Conservation (phyloP, 768 basidiomycete species). For the Hericium rajendrae region DNA sequence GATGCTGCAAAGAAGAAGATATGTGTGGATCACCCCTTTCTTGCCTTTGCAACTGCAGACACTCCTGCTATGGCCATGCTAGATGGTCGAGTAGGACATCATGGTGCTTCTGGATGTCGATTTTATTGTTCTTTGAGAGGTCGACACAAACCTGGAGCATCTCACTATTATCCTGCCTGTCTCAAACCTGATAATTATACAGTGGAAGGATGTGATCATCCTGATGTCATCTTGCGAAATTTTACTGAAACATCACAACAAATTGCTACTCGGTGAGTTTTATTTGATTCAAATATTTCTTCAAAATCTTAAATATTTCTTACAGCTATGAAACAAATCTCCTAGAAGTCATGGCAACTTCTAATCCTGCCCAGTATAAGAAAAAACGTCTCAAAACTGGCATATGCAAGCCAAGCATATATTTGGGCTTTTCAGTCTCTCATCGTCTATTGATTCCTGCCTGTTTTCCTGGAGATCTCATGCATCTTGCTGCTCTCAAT, state of each 20-base stretch:
- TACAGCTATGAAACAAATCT: neutral
- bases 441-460: slow-evolving; percentile 14
- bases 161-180: slow-evolving; percentile 24
- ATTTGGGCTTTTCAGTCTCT: neutral
- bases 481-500: slow-evolving; percentile 32
- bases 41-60: slow-evolving; percentile 21
- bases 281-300: too few relatives aligned
- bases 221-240: neutral
- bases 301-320: neutral
- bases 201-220: neutral
- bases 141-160: slow-evolving; percentile 19
- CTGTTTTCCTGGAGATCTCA: slow-evolving; percentile 26
- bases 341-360: neutral
- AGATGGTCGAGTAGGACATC: slow-evolving; percentile 27
- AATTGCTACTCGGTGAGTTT: neutral
- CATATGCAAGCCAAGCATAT: slow-evolving; percentile 4
- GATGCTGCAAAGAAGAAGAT: slow-evolving; percentile 9
- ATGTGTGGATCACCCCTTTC: slow-evolving; percentile 7
- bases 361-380: neutral
- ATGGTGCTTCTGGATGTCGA: slow-evolving; percentile 17
- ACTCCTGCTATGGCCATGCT: slow-evolving; percentile 23
- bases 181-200: neutral
- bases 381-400: neutral
- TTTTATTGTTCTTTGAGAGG: slow-evolving; percentile 23
- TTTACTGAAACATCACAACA: neutral